phyloP scores from a whole-genome alignment of 1,284 basidiomycete genomes.

The Pholiota adiposa region DNA sequence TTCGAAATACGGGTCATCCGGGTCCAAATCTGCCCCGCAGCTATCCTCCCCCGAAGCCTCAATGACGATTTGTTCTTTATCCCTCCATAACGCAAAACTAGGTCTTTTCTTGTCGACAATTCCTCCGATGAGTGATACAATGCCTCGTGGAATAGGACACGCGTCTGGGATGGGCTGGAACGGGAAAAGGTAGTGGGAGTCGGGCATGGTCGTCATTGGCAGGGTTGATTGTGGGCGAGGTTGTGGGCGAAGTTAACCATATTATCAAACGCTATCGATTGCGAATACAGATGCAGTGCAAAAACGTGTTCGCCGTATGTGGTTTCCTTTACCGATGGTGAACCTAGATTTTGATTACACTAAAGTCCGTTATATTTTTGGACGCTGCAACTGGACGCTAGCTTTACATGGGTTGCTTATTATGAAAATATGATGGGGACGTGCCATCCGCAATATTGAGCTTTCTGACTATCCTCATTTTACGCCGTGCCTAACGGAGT shows the following conservation, averaged over 20 bases:
- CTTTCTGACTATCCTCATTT: no score
- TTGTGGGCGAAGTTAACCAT: background rate
- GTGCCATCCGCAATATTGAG: no score
- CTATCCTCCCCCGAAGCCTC: background rate
- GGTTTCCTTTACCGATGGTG: no score
- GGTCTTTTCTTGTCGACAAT: background rate
- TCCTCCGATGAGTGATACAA: background rate
- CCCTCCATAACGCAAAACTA: background rate
- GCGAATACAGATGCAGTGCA: background rate
- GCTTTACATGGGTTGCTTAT: no score
- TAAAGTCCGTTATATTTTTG: no score
- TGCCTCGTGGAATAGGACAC: background rate
- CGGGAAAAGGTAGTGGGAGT: background rate
- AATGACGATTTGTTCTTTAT: background rate
- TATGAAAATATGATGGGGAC: no score
- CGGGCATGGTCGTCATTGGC: background rate
- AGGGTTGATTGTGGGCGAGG: background rate
- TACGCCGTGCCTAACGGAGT: no score
- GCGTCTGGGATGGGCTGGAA: background rate
- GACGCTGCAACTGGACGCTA: no score
- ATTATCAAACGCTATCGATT: background rate
- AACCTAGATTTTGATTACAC: background rate
- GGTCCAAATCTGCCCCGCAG: background rate
- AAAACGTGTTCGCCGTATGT: background rate
- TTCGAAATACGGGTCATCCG: background rate